phyloP scores from a whole-genome alignment of 768 basidiomycete genomes.

The Russula dissimulans region DNA sequence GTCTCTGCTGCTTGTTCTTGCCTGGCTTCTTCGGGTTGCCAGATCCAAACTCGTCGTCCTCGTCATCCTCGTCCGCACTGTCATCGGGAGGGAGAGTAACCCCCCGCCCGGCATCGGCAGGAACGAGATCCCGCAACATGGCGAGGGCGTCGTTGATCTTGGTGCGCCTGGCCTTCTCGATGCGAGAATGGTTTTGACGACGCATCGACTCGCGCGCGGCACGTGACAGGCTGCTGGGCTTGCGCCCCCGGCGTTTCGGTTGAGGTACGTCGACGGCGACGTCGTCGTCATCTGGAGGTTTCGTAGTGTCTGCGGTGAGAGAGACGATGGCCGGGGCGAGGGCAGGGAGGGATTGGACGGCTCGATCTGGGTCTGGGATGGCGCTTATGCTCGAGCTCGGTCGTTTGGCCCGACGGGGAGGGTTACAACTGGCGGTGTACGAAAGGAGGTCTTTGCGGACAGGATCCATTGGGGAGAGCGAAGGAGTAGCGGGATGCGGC shows the following conservation, averaged over 20 bases:
- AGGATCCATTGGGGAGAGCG: slow-evolving; percentile 1
- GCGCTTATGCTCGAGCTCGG: neutral
- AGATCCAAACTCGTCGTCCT: slow-evolving; percentile 12
- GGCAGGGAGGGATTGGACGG: slow-evolving; percentile 13
- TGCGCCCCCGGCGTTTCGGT: slow-evolving; percentile 59
- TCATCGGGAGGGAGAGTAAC: slow-evolving; percentile 25
- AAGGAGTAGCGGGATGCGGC: neutral
- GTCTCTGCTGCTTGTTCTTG: neutral
- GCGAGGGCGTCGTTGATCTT: slow-evolving; percentile 92
- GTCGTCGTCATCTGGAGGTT: slow-evolving; percentile 21
- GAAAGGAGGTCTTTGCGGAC: slow-evolving; percentile 18
- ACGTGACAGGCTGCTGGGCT: slow-evolving; percentile 63
- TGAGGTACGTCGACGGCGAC: slow-evolving; percentile 24
- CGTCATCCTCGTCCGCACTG: slow-evolving; percentile 30
- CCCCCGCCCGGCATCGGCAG: slow-evolving; percentile 35
- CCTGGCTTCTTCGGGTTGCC: slow-evolving; percentile 8
- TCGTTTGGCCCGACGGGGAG: slow-evolving; percentile 39
- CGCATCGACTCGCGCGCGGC: slow-evolving; percentile 77
- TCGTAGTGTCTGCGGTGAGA: slow-evolving; percentile 1
- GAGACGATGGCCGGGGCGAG: slow-evolving; percentile 16
- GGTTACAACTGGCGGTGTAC: slow-evolving; percentile 35
- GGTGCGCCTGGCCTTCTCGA: slow-evolving; percentile 87
- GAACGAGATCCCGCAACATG: slow-evolving; percentile 69
- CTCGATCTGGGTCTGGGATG: neutral
- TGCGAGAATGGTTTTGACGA: slow-evolving; percentile 89